Conservation (phyloP, 108 stramenopile genomes). For the Skeletonema potamos region DNA sequence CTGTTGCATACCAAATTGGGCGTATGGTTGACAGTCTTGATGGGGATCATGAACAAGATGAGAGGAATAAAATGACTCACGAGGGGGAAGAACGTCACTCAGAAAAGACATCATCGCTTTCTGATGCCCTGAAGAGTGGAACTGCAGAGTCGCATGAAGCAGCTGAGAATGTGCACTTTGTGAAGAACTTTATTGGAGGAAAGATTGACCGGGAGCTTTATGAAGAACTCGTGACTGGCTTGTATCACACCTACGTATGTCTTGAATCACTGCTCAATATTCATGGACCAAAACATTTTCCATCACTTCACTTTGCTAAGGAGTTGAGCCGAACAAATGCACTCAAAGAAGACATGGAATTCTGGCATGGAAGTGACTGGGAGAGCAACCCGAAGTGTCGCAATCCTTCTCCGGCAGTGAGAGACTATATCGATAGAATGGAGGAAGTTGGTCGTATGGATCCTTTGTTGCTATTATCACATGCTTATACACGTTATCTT, state of each 20-base stretch:
- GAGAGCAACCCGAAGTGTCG: conserved; percentile 18
- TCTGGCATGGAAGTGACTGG: conserved; percentile 59
- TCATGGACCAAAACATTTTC: conserved; percentile 63
- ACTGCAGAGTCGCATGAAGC: conserved; percentile 80
- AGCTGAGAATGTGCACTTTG: conserved; percentile 90
- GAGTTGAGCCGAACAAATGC: conserved; percentile 60
- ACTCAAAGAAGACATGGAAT: conserved; percentile 76
- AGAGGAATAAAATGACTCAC: conserved; percentile 6
- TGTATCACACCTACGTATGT: conserved; percentile 71
- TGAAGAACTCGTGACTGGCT: conserved; percentile 51
- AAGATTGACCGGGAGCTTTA: conserved; percentile 78
- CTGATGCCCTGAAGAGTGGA: conserved; percentile 77
- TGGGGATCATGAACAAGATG: not conserved
- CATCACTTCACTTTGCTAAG: conserved; percentile 72
- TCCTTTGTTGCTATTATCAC: conserved; percentile 76
- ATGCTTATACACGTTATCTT: conserved; percentile 91
- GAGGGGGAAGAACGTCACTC: not conserved
- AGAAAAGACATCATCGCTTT: conserved; percentile 34
- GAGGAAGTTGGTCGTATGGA: conserved; percentile 52
- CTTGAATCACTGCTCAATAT: conserved; percentile 69
- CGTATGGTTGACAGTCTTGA: conserved; percentile 38
- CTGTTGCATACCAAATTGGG: conserved; percentile 68
- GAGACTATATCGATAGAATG: conserved; percentile 75
- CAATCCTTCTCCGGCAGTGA: conserved; percentile 66
- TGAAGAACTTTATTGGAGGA: conserved; percentile 81